Conservation (phyloP, 345 rosid species). For the Raphanus raphanistrum region DNA sequence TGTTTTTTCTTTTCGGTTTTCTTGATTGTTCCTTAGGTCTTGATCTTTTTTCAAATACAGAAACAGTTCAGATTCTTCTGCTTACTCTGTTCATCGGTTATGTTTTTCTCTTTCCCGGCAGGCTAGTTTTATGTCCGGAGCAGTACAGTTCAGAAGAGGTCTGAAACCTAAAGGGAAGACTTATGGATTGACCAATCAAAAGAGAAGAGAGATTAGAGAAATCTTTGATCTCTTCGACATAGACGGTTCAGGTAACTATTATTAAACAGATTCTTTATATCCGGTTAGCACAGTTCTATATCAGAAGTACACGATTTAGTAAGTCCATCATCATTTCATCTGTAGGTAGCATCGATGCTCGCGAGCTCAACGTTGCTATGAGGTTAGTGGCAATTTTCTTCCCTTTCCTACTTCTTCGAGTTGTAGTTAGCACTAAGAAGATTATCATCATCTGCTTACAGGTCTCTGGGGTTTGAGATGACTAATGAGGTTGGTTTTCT, state of each 20-base stretch:
- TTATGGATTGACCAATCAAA: constrained; percentile 65
- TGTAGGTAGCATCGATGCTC: constrained; percentile 88
- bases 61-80: constrained; percentile 10
- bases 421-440: constrained; percentile 4
- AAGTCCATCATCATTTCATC: neutral
- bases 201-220: constrained; percentile 84
- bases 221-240: constrained; percentile 89
- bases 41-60: constrained; percentile 19
- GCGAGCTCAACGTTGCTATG: constrained; percentile 94
- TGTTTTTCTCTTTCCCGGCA: neutral
- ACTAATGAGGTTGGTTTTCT: constrained; percentile 62
- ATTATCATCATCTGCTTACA: constrained; percentile 37
- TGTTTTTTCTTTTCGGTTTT: neutral
- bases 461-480: constrained; percentile 98
- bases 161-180: constrained; percentile 56
- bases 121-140: constrained; percentile 25
- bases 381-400: constrained; percentile 43
- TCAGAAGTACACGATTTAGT: neutral
- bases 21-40: neutral
- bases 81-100: constrained; percentile 6
- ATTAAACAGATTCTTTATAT: neutral
- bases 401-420: neutral
- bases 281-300: neutral
- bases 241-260: constrained; percentile 68
- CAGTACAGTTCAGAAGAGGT: constrained; percentile 30